These are phyloP conservation scores for Neocucurbitaria cava DNA, from an alignment of 2,329 filamentous ascomycete genomes.

Conservation along the genomic window DNA sequence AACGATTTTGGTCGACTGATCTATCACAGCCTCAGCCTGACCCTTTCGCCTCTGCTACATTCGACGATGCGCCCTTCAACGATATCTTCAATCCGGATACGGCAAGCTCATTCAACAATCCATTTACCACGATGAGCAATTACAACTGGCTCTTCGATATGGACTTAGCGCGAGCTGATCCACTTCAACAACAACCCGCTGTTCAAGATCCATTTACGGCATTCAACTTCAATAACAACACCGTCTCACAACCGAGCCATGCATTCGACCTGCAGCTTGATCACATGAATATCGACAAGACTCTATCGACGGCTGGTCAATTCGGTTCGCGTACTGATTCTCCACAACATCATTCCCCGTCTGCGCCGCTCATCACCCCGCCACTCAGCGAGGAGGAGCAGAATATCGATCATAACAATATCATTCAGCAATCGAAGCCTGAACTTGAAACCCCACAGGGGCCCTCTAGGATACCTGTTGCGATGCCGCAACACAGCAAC, in stretches of 20 bases:
- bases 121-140: constrained; percentile 68
- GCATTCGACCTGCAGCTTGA: constrained; percentile 35
- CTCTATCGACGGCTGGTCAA: constrained; percentile 27
- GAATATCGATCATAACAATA: not conserved
- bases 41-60: constrained; percentile 23
- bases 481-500: not conserved
- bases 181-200: constrained; percentile 25
- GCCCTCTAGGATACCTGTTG: not conserved
- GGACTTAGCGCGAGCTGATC: constrained; percentile 36
- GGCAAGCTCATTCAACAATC: constrained; percentile 70
- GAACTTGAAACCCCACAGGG: not conserved
- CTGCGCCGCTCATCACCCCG: constrained; percentile 26
- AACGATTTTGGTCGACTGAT: constrained; percentile 43
- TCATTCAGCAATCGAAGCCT: not conserved
- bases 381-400: constrained; percentile 21
- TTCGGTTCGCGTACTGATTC: constrained; percentile 32
- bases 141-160: constrained; percentile 69
- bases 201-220: constrained; percentile 30
- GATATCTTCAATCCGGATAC: constrained; percentile 68
- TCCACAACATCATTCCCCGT: constrained; percentile 25
- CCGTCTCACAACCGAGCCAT: constrained; percentile 27
- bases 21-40: constrained; percentile 38
- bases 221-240: constrained; percentile 25
- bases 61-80: constrained; percentile 54
- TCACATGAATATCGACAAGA: constrained; percentile 28